Conservation (phyloP, 345 rosid genomes). For the Eucalyptus polybractea region DNA sequence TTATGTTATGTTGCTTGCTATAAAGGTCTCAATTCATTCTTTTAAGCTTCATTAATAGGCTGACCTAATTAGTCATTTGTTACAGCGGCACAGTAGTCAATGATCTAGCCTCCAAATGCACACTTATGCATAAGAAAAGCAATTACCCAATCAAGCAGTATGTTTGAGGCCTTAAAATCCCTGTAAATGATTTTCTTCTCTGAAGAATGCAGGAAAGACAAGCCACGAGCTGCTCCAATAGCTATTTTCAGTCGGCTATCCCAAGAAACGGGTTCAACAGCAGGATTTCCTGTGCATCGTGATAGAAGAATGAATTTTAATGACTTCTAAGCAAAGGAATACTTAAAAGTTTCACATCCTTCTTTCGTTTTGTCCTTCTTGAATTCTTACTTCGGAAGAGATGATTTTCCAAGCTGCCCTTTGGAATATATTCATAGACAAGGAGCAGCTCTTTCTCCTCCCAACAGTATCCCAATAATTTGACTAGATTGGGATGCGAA, state of each 20-base stretch:
- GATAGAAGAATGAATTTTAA: background rate
- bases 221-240: constrained; percentile 74
- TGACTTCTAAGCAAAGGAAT: background rate
- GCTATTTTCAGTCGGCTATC: constrained; percentile 65
- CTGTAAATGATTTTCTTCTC: constrained; percentile 69
- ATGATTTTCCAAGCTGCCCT: constrained; percentile 73
- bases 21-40: background rate
- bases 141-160: constrained; percentile 70
- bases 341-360: background rate
- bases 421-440: constrained; percentile 76
- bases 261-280: constrained; percentile 66
- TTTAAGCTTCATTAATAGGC: background rate
- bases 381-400: constrained; percentile 59
- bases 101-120: background rate
- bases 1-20: background rate
- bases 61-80: background rate
- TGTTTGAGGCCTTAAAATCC: constrained; percentile 81
- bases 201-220: constrained; percentile 60
- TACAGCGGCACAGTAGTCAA: background rate
- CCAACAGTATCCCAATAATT: constrained; percentile 67
- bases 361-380: background rate
- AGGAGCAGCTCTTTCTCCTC: constrained; percentile 65
- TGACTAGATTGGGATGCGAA: constrained; percentile 75
- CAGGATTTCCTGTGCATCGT: constrained; percentile 21
- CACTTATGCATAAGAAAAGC: background rate